Conservation (phyloP, 768 basidiomycete species). For the Rhizopogon rudus region DNA sequence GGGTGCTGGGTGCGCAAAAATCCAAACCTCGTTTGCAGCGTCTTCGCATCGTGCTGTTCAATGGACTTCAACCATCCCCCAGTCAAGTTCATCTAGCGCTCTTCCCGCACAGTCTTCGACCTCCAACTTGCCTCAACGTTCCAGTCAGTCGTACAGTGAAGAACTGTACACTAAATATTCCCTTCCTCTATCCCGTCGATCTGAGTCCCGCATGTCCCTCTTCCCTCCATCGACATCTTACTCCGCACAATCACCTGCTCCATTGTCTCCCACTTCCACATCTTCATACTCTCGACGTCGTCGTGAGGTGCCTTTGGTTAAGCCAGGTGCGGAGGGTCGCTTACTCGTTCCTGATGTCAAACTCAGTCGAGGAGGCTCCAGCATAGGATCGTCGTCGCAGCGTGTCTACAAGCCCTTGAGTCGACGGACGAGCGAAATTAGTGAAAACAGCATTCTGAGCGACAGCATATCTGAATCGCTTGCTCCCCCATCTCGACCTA, state of each 20-base stretch:
- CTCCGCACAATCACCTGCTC: conserved; percentile 31
- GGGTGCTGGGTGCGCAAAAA: conserved; percentile 24
- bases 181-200: conserved; percentile 50
- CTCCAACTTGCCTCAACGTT: conserved; percentile 20
- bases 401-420: conserved; percentile 34
- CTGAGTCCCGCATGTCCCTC: conserved; percentile 43
- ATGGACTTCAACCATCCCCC: conserved; percentile 33
- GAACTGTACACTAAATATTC: conserved; percentile 54
- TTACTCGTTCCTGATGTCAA: conserved; percentile 50
- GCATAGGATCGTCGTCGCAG: conserved; percentile 24
- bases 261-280: conserved; percentile 30
- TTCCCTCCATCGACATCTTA: conserved; percentile 30
- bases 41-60: conserved; percentile 48
- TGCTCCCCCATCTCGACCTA: conserved; percentile 31
- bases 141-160: conserved; percentile 31
- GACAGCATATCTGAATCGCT: conserved; percentile 18
- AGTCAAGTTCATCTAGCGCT: conserved; percentile 20
- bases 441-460: conserved; percentile 28
- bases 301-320: conserved; percentile 52
- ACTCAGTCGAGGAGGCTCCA: conserved; percentile 28
- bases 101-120: conserved; percentile 18
- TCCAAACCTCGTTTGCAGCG: conserved; percentile 44
- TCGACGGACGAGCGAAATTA: conserved; percentile 35
- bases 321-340: conserved; percentile 58
- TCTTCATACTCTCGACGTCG: conserved; percentile 28